Conservation (phyloP, 441 rosid species). For the Erodium moschatum region DNA sequence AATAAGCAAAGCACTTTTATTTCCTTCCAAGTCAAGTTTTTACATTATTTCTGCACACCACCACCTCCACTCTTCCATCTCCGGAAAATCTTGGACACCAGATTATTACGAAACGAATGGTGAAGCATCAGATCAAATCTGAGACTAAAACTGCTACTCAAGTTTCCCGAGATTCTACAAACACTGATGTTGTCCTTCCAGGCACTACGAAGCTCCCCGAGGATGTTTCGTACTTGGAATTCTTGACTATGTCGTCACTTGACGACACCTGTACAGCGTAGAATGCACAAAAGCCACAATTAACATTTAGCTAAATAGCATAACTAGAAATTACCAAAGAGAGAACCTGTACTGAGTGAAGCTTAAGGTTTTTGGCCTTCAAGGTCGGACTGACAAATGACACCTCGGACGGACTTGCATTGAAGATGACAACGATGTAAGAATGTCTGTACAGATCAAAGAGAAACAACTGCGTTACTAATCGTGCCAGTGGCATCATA, state of each 20-base stretch:
- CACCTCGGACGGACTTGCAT: conserved; percentile 52
- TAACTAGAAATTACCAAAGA: not conserved
- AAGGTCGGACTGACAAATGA: conserved; percentile 41
- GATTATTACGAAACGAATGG: not conserved
- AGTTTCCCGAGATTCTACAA: conserved; percentile 43
- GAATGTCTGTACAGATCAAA: conserved; percentile 47
- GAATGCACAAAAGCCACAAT: not conserved
- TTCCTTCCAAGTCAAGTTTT: not conserved
- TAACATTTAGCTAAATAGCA: not conserved
- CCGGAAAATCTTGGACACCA: not conserved
- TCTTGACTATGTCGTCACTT: conserved; percentile 49
- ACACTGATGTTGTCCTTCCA: conserved; percentile 55
- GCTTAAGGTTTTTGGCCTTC: conserved; percentile 41
- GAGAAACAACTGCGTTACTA: not conserved
- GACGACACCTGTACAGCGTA: conserved; percentile 42
- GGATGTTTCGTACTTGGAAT: conserved; percentile 49
- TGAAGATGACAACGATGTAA: conserved; percentile 57
- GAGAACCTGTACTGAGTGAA: conserved; percentile 81
- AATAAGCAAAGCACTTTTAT: not conserved
- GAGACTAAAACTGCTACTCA: conserved; percentile 18
- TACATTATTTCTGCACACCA: not conserved
- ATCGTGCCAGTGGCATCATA: not conserved
- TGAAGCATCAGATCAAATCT: not conserved
- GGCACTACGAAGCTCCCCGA: conserved; percentile 57
- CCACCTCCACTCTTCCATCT: not conserved